A percentile compares a stretch with the other conserved stretches of the same genome.
phyloP scores from a whole-genome alignment of 805 yeast species.

The Yamadazyma paraphyllophila region DNA sequence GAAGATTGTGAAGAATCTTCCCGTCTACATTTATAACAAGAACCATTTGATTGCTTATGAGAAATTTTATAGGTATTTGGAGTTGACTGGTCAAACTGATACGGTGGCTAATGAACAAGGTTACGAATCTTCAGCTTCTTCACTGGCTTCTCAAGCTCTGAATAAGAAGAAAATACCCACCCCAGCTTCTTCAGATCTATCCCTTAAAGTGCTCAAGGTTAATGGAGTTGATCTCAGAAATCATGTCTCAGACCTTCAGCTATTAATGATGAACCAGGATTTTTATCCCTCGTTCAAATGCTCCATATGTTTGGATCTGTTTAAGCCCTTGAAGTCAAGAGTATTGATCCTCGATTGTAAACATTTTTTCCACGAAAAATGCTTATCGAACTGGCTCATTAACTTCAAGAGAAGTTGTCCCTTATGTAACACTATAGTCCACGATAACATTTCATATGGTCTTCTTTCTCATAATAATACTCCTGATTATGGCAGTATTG shows the following conservation, averaged over 20 bases:
- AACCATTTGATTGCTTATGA: conserved; percentile 32
- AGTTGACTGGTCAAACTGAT: conserved; percentile 28
- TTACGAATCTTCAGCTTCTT: conserved; percentile 2
- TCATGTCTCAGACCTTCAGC: conserved; percentile 16
- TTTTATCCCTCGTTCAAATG: conserved; percentile 51
- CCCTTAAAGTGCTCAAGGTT: conserved; percentile 32
- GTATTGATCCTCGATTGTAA: conserved; percentile 57
- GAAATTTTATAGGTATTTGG: conserved; percentile 29
- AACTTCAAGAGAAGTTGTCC: conserved; percentile 56
- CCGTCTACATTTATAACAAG: conserved; percentile 36
- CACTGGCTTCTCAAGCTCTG: not conserved
- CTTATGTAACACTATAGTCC: conserved; percentile 44
- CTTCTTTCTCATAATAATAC: conserved; percentile 18
- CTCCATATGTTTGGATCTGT: conserved; percentile 58
- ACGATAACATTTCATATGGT: conserved; percentile 11
- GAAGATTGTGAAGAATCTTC: conserved; percentile 32
- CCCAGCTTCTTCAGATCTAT: conserved; percentile 20
- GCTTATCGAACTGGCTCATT: conserved; percentile 61
- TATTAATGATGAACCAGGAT: conserved; percentile 29
- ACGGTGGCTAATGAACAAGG: conserved; percentile 4
- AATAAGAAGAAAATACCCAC: conserved; percentile 12
- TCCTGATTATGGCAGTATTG: conserved; percentile 22
- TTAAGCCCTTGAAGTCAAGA: conserved; percentile 42
- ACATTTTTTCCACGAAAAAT: conserved; percentile 58
- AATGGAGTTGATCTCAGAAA: conserved; percentile 40